Conservation (phyloP, 139 green algal genomes). For the Closterium sp. region DNA sequence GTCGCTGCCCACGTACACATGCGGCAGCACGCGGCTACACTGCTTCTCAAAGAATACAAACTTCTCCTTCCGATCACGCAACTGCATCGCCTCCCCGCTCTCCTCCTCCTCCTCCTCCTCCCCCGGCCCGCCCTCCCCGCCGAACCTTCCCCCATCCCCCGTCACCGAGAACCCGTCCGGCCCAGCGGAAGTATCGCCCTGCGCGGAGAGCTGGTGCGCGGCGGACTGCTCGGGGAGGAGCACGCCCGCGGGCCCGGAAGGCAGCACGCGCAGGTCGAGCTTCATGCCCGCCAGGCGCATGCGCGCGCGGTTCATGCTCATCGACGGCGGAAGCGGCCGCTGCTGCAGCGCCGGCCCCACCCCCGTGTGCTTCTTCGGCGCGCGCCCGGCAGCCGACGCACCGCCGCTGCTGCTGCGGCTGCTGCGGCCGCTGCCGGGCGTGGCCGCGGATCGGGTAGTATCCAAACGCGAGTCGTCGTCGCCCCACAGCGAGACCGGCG, state of each 20-base stretch:
- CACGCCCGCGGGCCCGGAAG: background rate
- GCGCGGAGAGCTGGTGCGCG: background rate
- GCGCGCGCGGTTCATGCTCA: background rate
- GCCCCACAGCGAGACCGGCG: background rate
- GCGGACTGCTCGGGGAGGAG: background rate
- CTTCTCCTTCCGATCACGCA: constrained; percentile 47
- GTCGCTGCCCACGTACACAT: constrained; percentile 82
- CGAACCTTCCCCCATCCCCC: background rate
- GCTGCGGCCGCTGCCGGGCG: background rate
- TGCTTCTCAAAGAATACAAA: constrained; percentile 55
- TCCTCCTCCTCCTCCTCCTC: background rate
- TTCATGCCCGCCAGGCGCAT: background rate
- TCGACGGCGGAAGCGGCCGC: background rate
- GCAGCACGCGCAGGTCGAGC: background rate
- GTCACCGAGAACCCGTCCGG: background rate
- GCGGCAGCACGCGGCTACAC: constrained; percentile 60
- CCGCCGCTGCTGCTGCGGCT: background rate
- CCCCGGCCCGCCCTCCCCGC: background rate
- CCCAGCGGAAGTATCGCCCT: background rate
- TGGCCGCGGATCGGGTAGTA: background rate
- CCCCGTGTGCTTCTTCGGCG: background rate
- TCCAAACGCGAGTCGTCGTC: background rate
- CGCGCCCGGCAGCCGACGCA: background rate
- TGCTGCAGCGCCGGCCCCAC: background rate
- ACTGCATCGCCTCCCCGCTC: constrained; percentile 5